Conservation (phyloP, 352 stramenopile species). For the Pythium aquatile region DNA sequence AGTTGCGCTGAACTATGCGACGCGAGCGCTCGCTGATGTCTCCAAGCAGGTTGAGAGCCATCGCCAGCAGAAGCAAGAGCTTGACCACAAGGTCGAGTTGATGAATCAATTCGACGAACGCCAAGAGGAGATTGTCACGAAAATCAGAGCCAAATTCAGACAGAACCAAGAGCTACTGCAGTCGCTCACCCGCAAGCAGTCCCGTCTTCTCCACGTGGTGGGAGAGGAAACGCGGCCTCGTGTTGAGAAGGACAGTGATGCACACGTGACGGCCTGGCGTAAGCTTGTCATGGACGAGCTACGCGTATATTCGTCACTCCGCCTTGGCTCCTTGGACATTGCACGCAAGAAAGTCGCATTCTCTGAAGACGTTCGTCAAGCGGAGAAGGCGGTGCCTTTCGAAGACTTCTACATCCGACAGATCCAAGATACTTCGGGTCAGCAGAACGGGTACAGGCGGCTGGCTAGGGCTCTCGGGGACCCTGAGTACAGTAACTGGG, state of each 20-base stretch:
- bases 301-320: constrained; percentile 25
- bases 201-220: constrained; percentile 19
- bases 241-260: constrained; percentile 14
- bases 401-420: constrained; percentile 43
- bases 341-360: constrained; percentile 16
- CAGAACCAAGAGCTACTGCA: constrained; percentile 32
- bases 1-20: constrained; percentile 22
- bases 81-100: constrained; percentile 42
- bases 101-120: constrained; percentile 44
- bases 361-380: not conserved
- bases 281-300: constrained; percentile 33
- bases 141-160: constrained; percentile 30
- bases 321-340: constrained; percentile 24
- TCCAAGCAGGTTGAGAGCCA: constrained; percentile 23
- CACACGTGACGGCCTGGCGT: constrained; percentile 15
- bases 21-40: constrained; percentile 22
- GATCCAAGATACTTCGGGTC: constrained; percentile 10
- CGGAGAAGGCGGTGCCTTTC: constrained; percentile 24
- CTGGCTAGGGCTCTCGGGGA: constrained; percentile 26
- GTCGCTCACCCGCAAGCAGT: constrained; percentile 29
- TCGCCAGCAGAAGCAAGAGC: constrained; percentile 32
- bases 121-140: constrained; percentile 35
- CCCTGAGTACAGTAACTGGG: constrained; percentile 29
- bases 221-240: constrained; percentile 8
- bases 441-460: constrained; percentile 19